phyloP scores from a whole-genome alignment of 768 basidiomycete genomes.

The Tubosaeta sp. region DNA sequence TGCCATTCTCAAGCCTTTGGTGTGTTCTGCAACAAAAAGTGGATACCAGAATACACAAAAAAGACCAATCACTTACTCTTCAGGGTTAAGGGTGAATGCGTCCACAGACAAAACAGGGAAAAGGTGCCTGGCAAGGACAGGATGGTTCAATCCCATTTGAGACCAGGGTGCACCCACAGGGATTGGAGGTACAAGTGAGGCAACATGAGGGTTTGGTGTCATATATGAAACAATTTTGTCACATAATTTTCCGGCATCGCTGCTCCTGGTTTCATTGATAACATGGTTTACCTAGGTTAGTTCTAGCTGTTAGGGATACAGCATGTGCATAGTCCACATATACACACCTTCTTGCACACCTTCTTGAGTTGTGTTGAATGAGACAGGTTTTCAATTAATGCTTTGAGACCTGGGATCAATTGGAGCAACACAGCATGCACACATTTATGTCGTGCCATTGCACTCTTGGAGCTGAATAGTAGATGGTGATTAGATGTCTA shows the following conservation, averaged over 20 bases:
- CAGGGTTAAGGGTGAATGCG: neutral
- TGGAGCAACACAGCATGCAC: neutral
- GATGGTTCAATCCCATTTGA: conserved; percentile 4
- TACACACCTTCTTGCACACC: neutral
- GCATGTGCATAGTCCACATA: neutral
- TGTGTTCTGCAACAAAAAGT: conserved; percentile 1
- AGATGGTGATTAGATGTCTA: neutral
- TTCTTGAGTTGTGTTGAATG: neutral
- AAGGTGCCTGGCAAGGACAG: neutral
- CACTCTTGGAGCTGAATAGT: neutral
- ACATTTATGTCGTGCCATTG: neutral
- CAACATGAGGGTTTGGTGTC: neutral
- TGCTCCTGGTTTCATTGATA: neutral
- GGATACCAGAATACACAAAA: neutral
- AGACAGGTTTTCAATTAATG: neutral
- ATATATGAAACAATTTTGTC: neutral
- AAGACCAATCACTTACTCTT: neutral
- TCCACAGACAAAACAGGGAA: neutral
- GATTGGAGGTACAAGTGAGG: neutral
- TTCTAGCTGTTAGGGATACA: neutral
- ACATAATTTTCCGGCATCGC: neutral
- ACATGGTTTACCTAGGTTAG: neutral
- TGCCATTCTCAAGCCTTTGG: neutral
- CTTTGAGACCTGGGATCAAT: neutral
- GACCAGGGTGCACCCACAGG: neutral